A percentile compares a stretch with the other conserved stretches of the same genome.
These are phyloP conservation scores for Candida pini DNA, from an alignment of 805 yeast species.

Conservation along the genomic window DNA sequence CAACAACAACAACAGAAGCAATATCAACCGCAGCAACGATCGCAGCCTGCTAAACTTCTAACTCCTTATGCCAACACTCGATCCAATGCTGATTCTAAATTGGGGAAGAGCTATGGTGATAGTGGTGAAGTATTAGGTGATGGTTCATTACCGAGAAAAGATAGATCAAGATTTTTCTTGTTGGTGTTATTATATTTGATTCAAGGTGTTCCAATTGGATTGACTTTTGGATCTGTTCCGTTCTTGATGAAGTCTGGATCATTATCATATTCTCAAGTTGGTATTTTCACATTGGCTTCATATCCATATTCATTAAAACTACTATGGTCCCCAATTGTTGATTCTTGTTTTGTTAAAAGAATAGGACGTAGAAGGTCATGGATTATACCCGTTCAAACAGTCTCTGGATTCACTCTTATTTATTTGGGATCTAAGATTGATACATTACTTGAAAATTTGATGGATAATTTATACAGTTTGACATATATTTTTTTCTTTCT, in stretches of 20 bases:
- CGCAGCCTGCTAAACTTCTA: background rate
- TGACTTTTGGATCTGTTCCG: conserved; percentile 93
- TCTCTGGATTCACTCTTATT: conserved; percentile 67
- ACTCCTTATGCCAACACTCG: conserved; percentile 2
- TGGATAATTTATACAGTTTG: conserved; percentile 44
- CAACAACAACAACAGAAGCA: background rate
- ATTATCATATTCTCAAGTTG: conserved; percentile 82
- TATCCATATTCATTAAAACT: conserved; percentile 92
- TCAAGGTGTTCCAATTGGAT: conserved; percentile 96
- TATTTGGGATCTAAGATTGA: conserved; percentile 58
- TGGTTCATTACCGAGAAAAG: conserved; percentile 32
- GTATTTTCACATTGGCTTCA: conserved; percentile 84
- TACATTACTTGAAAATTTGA: conserved; percentile 38
- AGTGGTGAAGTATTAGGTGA: background rate
- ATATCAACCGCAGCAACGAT: background rate
- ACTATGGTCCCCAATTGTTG: conserved; percentile 95
- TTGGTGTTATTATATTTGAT: conserved; percentile 71
- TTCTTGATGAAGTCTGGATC: conserved; percentile 74
- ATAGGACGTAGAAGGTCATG: conserved; percentile 86
- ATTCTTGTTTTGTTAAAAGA: conserved; percentile 62
- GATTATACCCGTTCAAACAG: conserved; percentile 87
- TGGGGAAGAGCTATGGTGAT: background rate
- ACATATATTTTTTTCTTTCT: conserved; percentile 70
- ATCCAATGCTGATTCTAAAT: background rate
- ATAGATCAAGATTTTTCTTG: conserved; percentile 69